Conservation (phyloP, 2,329 filamentous ascomycete genomes). For the Pseudogymnoascus sp. region DNA sequence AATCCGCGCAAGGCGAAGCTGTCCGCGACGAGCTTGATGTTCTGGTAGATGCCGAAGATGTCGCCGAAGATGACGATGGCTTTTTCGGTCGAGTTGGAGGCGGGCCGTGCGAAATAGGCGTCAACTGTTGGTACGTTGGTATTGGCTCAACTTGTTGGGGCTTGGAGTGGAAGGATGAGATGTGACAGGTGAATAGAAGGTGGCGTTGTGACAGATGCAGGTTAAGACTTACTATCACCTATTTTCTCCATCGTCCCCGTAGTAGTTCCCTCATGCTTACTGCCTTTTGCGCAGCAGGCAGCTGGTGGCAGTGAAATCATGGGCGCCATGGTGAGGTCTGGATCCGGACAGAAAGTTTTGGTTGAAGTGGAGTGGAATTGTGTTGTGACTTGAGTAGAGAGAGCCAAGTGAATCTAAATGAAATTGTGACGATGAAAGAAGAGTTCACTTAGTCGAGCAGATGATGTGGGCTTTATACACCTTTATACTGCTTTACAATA, state of each 20-base stretch:
- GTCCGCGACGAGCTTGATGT: conserved; percentile 61
- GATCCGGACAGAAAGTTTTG: neutral
- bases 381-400: neutral
- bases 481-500: neutral
- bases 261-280: conserved; percentile 7
- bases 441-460: neutral
- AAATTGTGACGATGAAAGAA: neutral
- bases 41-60: conserved; percentile 39
- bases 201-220: neutral
- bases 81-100: conserved; percentile 24
- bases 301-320: conserved; percentile 1
- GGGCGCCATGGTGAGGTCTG: neutral
- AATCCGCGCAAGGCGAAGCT: conserved; percentile 58
- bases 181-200: neutral
- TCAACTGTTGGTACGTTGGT: conserved; percentile 8
- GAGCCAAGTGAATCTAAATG: neutral
- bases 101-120: conserved; percentile 9
- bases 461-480: neutral
- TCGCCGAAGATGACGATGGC: conserved; percentile 28
- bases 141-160: neutral
- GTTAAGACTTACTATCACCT: conserved; percentile 10
- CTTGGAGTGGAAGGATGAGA: neutral
- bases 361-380: neutral
- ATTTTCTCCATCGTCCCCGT: conserved; percentile 11
- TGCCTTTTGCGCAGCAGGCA: conserved; percentile 3